Base-by-base conservation (phyloP, 331 rosid genomes). In the Malus hybrid region DNA sequence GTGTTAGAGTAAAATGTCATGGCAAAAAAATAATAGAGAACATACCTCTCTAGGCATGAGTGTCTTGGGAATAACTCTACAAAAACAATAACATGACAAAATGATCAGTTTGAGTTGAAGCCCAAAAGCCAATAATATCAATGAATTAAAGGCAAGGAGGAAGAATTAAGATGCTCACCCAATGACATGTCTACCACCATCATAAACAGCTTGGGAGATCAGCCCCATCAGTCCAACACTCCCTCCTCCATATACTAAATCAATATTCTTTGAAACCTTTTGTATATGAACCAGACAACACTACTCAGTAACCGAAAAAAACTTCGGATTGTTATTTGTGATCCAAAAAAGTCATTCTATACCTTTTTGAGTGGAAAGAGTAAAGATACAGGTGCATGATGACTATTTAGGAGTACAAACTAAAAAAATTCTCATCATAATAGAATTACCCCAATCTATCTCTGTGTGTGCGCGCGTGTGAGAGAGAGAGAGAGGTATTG, bases 11-110 rank as follows among this genome's bases (percentile, higher is more conserved):
- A 34, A 82, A 78, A 84, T 82, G 74, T 55, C 72, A 77, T 82
- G 70, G 75, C 78, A 73, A 33, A 73, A 73, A 39, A 73, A 70
- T 48, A 71, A 79, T 61, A 34, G 67, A 20, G 18, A 76, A 78
- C 84, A 65, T 85, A 94, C 99, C 97, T 94, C 99, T 88, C 97
- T 92, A 29, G 99, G 97, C 97, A 90, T 94, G 55, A 94, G 92
- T 42, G 97, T 88, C 93, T 85, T 94, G 76, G 99, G 99, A 77
- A 94, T 94, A 63, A 94, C 92, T 82, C 99, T 94, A 90, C 81
- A 84, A 53, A 84, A 69, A 80, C 79, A 81, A 82, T 69, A 83
- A 86, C 72, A 84, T 70, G 81, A 84, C 84, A 70, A 82, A 61
- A 5, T 86, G 68, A 71, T 26, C 22, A 39, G 26, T 6, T 24